A percentile compares a stretch with the other conserved stretches of the same genome.
phyloP scores from a whole-genome alignment of 176 grass and related monocot species.

The Triticum turgidum region DNA sequence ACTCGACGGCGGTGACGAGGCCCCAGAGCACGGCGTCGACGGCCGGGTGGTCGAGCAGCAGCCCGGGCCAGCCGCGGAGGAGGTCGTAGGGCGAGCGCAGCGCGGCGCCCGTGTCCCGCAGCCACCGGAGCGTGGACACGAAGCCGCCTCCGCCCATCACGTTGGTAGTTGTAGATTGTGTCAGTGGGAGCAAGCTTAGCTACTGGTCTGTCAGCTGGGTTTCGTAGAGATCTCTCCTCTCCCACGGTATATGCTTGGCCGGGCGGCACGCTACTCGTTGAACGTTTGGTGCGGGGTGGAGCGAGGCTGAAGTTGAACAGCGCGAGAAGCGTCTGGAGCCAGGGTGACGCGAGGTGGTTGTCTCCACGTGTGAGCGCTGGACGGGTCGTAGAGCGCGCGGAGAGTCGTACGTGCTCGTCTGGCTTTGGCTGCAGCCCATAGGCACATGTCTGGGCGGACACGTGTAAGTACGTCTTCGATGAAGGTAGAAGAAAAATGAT shows the following conservation, averaged over 20 bases:
- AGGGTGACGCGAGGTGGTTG: too few relatives aligned
- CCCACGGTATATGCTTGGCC: background rate
- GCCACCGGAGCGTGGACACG: background rate
- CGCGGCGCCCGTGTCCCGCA: background rate
- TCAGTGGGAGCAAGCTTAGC: background rate
- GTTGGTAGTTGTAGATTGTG: background rate
- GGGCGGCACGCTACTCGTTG: background rate
- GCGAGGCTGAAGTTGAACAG: too few relatives aligned
- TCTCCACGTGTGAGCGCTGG: too few relatives aligned
- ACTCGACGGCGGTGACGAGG: background rate
- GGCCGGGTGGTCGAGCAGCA: conserved; percentile 2
- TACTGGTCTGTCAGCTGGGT: background rate
- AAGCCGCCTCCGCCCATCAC: background rate
- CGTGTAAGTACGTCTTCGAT: too few relatives aligned
- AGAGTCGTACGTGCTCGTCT: too few relatives aligned
- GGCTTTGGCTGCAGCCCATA: too few relatives aligned
- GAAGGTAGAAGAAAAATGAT: too few relatives aligned
- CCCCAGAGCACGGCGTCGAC: background rate
- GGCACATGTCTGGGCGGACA: too few relatives aligned
- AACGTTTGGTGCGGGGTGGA: background rate
- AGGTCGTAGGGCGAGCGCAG: background rate
- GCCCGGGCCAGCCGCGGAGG: background rate
- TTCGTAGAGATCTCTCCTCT: background rate
- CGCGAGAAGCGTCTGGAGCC: too few relatives aligned
- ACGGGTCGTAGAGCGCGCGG: too few relatives aligned